Evolutionary conservation across 2,329 filamentous ascomycete genomes (phyloP).

Genomic region (Aspergillus sp.): DNA sequence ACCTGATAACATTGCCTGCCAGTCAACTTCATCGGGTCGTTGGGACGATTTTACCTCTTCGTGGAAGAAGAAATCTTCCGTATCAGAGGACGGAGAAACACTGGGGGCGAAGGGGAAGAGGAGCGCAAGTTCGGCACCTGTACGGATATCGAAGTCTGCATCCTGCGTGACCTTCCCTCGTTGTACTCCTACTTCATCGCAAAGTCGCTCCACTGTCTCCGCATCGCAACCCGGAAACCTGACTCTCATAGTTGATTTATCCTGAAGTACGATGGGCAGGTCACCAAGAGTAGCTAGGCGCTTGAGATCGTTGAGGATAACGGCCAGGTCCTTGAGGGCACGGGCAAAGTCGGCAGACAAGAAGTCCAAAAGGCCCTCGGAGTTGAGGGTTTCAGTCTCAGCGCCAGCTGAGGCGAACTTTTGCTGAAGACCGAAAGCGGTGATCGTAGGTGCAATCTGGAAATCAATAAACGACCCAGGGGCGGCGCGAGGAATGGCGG

Average conservation of each 20-base stretch:
- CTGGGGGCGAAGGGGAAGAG: slow-evolving; percentile 83
- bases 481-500: slow-evolving; percentile 49
- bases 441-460: slow-evolving; percentile 82
- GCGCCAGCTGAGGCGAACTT: slow-evolving; percentile 26
- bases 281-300: slow-evolving; percentile 76
- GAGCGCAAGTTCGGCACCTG: slow-evolving; percentile 71
- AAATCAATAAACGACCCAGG: slow-evolving; percentile 89
- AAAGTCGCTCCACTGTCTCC: slow-evolving; percentile 76
- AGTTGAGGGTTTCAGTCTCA: slow-evolving; percentile 67
- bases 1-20: slow-evolving; percentile 58
- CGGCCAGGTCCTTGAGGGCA: slow-evolving; percentile 77
- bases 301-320: slow-evolving; percentile 77
- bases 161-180: slow-evolving; percentile 80
- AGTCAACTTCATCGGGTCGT: slow-evolving; percentile 49
- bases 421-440: slow-evolving; percentile 63
- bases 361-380: slow-evolving; percentile 78
- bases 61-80: slow-evolving; percentile 44
- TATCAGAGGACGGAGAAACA: slow-evolving; percentile 45
- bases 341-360: slow-evolving; percentile 86
- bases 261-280: slow-evolving; percentile 73
- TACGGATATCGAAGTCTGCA: slow-evolving; percentile 66
- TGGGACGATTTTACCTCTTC: slow-evolving; percentile 32
- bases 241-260: slow-evolving; percentile 68
- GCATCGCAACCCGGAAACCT: slow-evolving; percentile 90
- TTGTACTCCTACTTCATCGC: slow-evolving; percentile 81